phyloP scores from a whole-genome alignment of 1,284 basidiomycete genomes.

The Xerocomus nothofagi region DNA sequence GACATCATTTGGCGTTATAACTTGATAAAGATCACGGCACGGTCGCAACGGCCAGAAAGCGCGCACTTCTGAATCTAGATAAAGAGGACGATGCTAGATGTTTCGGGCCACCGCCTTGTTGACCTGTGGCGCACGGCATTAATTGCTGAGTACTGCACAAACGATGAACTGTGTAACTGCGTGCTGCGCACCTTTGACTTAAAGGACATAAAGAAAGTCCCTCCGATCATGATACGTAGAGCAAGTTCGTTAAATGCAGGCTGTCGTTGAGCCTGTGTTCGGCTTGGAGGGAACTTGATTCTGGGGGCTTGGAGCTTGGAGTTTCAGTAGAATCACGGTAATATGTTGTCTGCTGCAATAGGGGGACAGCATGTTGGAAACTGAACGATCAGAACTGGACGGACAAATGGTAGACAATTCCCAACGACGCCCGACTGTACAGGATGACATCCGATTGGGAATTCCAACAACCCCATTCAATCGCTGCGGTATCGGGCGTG shows the following conservation, averaged over 20 bases:
- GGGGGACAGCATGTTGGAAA: neutral
- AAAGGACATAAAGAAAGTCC: neutral
- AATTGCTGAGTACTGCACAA: neutral
- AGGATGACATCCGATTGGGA: too few species aligned
- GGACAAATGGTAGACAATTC: too few species aligned
- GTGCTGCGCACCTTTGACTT: conserved; percentile 5
- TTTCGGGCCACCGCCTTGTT: neutral
- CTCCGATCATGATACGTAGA: neutral
- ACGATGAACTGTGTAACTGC: neutral
- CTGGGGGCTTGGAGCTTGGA: too few species aligned
- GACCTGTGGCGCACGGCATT: neutral
- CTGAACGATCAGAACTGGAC: too few species aligned
- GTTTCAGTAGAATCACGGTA: neutral
- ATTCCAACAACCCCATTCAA: too few species aligned
- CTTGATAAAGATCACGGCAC: neutral
- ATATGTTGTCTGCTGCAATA: neutral
- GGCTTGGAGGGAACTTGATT: neutral
- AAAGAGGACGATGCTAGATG: neutral
- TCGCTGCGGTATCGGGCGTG: too few species aligned
- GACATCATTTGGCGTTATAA: neutral
- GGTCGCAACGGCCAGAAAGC: neutral
- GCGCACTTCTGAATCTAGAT: neutral
- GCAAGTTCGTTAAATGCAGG: neutral
- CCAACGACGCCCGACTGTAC: too few species aligned
- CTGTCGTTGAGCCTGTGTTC: neutral